Conservation (phyloP, 2,329 filamentous ascomycete species). For the Nemania sp. region DNA sequence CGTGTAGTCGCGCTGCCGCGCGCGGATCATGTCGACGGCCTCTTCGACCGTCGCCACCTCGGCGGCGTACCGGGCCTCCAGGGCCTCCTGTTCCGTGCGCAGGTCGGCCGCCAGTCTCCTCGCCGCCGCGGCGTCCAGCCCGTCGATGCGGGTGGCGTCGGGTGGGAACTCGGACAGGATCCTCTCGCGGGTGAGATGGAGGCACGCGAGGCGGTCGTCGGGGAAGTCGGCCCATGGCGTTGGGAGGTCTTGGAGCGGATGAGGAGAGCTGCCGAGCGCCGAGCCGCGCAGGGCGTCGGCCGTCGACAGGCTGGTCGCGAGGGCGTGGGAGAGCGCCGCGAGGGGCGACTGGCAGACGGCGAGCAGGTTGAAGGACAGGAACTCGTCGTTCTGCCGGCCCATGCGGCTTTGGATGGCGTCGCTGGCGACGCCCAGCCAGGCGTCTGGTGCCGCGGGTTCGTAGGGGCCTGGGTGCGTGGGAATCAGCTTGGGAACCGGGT, state of each 20-base stretch:
- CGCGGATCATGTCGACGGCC: constrained; percentile 57
- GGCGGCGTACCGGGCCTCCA: constrained; percentile 53
- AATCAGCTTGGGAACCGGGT: neutral
- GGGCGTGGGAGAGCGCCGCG: constrained; percentile 50
- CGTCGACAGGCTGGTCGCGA: constrained; percentile 50
- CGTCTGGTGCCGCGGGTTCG: constrained; percentile 44
- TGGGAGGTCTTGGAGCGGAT: constrained; percentile 47
- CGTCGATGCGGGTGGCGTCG: neutral
- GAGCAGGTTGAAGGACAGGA: constrained; percentile 77
- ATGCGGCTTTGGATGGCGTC: constrained; percentile 71
- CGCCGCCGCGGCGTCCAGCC: constrained; percentile 33
- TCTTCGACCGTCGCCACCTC: constrained; percentile 50
- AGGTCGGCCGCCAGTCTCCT: constrained; percentile 47
- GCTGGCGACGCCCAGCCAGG: constrained; percentile 71
- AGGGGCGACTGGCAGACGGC: constrained; percentile 73
- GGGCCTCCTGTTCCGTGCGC: constrained; percentile 45
- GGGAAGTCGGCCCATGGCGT: constrained; percentile 27
- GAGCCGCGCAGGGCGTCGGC: constrained; percentile 46
- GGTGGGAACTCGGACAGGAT: constrained; percentile 15
- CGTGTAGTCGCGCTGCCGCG: constrained; percentile 69
- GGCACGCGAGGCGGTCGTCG: constrained; percentile 24
- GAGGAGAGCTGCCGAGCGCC: constrained; percentile 38
- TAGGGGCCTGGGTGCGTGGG: constrained; percentile 41
- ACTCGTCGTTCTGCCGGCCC: constrained; percentile 63
- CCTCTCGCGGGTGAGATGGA: constrained; percentile 22